These are phyloP conservation scores for Petunia hybrid DNA, from an alignment of 305 asterid genomes.

Conservation along the genomic window DNA sequence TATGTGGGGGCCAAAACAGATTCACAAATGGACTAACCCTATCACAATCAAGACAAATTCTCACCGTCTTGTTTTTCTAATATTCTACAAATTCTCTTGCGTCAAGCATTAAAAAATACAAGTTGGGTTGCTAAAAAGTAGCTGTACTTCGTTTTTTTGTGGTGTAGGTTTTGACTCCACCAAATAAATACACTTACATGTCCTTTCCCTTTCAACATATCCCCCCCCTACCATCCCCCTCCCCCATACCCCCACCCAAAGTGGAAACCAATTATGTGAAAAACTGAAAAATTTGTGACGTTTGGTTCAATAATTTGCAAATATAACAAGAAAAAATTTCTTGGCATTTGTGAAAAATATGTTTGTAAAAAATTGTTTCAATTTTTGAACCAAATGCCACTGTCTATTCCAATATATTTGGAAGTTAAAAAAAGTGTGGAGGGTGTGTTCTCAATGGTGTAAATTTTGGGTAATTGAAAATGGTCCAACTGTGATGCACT, in stretches of 20 bases:
- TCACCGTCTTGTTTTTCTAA: background rate
- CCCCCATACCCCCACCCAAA: background rate
- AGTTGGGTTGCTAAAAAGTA: background rate
- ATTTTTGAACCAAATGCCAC: background rate
- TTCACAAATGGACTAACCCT: background rate
- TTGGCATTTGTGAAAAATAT: background rate
- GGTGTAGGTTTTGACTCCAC: constrained; percentile 23
- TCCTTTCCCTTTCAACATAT: background rate
- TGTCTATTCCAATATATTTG: background rate
- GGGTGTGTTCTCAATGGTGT: constrained; percentile 10
- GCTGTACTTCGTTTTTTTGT: constrained; percentile 12
- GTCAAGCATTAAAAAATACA: constrained; percentile 10
- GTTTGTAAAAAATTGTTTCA: background rate
- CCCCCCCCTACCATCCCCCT: constrained; percentile 1
- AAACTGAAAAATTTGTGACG: background rate
- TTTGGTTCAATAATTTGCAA: background rate
- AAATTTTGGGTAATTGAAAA: constrained; percentile 41
- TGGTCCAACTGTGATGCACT: constrained; percentile 56
- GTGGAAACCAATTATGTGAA: background rate
- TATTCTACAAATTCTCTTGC: background rate
- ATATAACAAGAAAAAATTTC: background rate
- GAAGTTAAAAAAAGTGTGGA: constrained; percentile 30
- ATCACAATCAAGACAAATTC: background rate
- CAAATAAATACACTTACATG: constrained; percentile 1
- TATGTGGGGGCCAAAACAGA: background rate